Conservation (phyloP, 345 rosid species). For the Salix purpurea region DNA sequence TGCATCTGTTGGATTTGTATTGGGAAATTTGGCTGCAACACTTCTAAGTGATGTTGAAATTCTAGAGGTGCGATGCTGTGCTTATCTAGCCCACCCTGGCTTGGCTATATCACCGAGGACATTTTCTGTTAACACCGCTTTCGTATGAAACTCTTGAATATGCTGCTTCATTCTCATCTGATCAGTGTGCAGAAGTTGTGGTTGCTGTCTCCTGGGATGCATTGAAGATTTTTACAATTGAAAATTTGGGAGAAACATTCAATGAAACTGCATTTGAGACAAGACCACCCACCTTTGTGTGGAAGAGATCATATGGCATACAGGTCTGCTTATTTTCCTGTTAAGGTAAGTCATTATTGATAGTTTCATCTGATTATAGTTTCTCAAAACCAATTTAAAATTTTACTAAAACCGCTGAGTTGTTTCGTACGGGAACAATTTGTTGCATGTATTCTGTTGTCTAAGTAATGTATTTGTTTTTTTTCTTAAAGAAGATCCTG, state of each 20-base stretch:
- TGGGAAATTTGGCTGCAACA: not conserved
- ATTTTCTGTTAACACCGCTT: constrained; percentile 85
- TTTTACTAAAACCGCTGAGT: not conserved
- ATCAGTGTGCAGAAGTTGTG: constrained; percentile 97
- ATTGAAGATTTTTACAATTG: constrained; percentile 87
- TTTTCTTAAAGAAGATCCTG: not conserved
- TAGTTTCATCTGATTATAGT: not conserved
- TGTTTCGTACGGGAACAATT: not conserved
- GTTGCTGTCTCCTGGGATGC: constrained; percentile 98
- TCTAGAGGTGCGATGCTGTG: constrained; percentile 68
- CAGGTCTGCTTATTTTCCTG: constrained; percentile 95
- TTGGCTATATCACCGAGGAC: constrained; percentile 95
- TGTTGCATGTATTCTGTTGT: no score
- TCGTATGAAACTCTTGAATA: constrained; percentile 94
- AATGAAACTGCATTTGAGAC: constrained; percentile 98
- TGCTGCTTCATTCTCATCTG: constrained; percentile 96
- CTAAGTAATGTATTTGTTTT: not conserved
- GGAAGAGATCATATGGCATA: constrained; percentile 86
- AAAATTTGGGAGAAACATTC: constrained; percentile 91
- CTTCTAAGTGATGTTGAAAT: no score
- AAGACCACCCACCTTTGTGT: constrained; percentile 88
- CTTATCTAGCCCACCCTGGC: constrained; percentile 96
- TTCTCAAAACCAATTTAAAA: not conserved
- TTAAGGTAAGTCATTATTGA: constrained; percentile 48
- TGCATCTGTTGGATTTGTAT: no score